Evolutionary conservation across 805 yeast species (phyloP), one percentile per base, ranked within the genome.

Genomic region (Hanseniaspora thailandica): DNA sequence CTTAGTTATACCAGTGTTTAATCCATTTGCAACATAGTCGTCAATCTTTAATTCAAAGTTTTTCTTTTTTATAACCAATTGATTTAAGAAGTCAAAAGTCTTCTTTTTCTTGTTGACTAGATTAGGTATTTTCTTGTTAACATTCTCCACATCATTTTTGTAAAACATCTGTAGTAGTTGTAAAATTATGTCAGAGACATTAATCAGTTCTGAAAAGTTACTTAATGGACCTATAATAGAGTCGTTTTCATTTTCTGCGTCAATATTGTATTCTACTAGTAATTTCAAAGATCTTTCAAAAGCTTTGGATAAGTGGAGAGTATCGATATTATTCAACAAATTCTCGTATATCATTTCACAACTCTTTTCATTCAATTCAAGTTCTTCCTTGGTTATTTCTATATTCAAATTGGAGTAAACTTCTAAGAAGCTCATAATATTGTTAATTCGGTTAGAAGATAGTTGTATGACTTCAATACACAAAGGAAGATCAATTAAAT

Each of bases 101-200:
- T 80, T 77, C n/a, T 53, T 52, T 19, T 52, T 53, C 7, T 44
- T 39, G 5, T 41, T 53, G 4, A 12, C 9, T 10, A 19, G 28
- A 59, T 82, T 80, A 26, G 87, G 78, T 22, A 86, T 73, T 43
- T 72, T 70, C 36, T 76, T 72, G 3, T 59, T 53, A 1, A 71
- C 72, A 33, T 62, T 60, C 28, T 65, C 70, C 58, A 90, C 73
- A 63, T 90, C 97, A 63, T 86, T 89, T 60, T 84, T 84, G 68
- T 87, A 90, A 60, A 93, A 93, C 5, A 87, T 86, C 50, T 85
- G 88, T 43, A 89, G 70, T 94, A 90, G 86, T 64, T 90, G 97
- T 61, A 87, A 82, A 22, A 93, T 86, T 55, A 90, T 71, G 65
- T 90, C 98, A 4, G 96, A 97, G 56, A 86, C 81, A 60, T 89